Evolutionary conservation across 179 eudicot genomes (phyloP), one percentile per base, ranked within the genome.

Genomic region (Silene vulgaris): DNA sequence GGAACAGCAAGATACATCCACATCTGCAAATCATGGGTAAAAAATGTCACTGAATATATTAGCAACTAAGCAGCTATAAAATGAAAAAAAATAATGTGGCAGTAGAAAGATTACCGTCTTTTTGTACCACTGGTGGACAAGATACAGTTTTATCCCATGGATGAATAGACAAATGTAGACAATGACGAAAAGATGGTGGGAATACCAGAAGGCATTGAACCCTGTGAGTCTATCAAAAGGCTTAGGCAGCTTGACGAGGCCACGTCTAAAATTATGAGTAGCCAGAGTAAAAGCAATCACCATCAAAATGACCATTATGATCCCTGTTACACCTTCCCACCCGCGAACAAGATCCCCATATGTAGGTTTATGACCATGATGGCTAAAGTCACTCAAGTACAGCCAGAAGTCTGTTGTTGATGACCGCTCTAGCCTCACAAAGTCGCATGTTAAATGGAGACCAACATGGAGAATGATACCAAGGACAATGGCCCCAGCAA

Each of bases 1-100:
- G 99, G 97, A 80, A 93, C 88, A 21, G 93, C 88, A 77, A 96
- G 85, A 89, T 86, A 96, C 97, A 96, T 96, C 99, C 99, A 96
- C 66, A 97, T 90, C 99, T 96, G 88, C 68, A 74, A 69, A 69
- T 30, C 28, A 82, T 60, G 54, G 2, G 72, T 0, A 40, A 30
- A 48, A 73, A 11, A 40, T 17, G 50, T 57, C 65, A 73, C 32
- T 32, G 11, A 71, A 45, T 5, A 11, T 48, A 23, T 68, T 19
- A 54, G 69, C 45, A 50, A 19, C 23, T 57, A 14, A 60, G 54
- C 52, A 37, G 3, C 69, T 62, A 40, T 9, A 19, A 65, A 19
- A 62, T 16, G 59, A 65, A 28, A 17, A 61, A 61, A 2, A 69
- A 12, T 40, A 21, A 73, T 8, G 59, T 13, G 30, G 37, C 59